Percentiles rank a stretch among this genome's conserved stretches.
These are phyloP conservation scores for Stylosanthes scabra DNA, from an alignment of 331 rosid species.

Conservation along the genomic window DNA sequence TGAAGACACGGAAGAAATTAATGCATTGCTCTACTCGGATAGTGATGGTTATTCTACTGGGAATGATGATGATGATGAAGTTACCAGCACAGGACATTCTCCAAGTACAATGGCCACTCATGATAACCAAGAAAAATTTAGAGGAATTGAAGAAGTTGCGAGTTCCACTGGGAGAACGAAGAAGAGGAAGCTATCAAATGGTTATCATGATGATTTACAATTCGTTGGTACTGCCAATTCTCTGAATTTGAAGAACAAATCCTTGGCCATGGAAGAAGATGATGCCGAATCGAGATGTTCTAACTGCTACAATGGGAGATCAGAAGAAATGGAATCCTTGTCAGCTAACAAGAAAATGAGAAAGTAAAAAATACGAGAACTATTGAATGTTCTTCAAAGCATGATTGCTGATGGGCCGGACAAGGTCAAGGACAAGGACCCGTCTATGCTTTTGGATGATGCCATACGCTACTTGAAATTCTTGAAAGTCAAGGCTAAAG, in stretches of 20 bases:
- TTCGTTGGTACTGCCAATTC: slow-evolving; percentile 66
- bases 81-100: slow-evolving; percentile 92
- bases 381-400: slow-evolving; percentile 61
- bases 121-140: slow-evolving; percentile 39
- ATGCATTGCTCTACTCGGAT: too few relatives aligned
- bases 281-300: slow-evolving; percentile 80
- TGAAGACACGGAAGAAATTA: too few relatives aligned
- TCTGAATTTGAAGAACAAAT: slow-evolving; percentile 45
- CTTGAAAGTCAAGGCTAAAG: slow-evolving; percentile 60
- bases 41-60: too few relatives aligned
- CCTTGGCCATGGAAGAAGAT: slow-evolving; percentile 44
- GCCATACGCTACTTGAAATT: slow-evolving; percentile 72
- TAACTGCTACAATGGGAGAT: slow-evolving; percentile 38
- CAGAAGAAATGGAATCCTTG: slow-evolving; percentile 41
- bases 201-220: slow-evolving; percentile 37
- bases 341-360: slow-evolving; percentile 56
- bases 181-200: slow-evolving; percentile 64
- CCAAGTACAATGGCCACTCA: slow-evolving; percentile 68
- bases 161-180: slow-evolving; percentile 56
- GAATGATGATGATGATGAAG: slow-evolving; percentile 73
- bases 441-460: slow-evolving; percentile 69
- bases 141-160: slow-evolving; percentile 57
- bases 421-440: slow-evolving; percentile 67
- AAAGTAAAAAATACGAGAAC: slow-evolving; percentile 67
- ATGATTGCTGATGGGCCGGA: slow-evolving; percentile 74